Percentiles rank a stretch among this genome's conserved stretches.
Evolutionary conservation across 257 asterid species (phyloP).

Genomic region (Cruciata laevipes): DNA sequence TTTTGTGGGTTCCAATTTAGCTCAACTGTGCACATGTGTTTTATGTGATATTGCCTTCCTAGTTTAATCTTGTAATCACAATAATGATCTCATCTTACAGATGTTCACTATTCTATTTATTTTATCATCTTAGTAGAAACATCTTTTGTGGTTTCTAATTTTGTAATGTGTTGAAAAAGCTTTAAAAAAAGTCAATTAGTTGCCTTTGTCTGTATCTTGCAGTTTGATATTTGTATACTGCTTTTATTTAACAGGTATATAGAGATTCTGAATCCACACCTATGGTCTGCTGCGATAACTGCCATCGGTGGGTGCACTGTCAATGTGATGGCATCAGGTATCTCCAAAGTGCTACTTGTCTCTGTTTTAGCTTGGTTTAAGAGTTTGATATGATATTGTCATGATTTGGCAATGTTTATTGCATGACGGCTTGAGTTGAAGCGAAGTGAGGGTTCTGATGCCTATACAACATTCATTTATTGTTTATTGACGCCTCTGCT

Average conservation of each 20-base stretch:
- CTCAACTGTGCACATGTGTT: not conserved
- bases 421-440: not conserved
- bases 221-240: slow-evolving; percentile 19
- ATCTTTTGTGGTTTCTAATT: not conserved
- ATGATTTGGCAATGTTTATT: not conserved
- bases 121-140: not conserved
- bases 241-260: slow-evolving; percentile 55
- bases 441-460: not conserved
- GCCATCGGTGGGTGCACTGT: slow-evolving; percentile 98
- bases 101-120: not conserved
- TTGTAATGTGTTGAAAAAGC: not conserved
- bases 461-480: not conserved
- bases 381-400: not conserved
- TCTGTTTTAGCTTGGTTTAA: not conserved
- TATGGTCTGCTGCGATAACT: slow-evolving; percentile 97
- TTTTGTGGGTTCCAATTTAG: not conserved
- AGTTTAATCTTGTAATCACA: not conserved
- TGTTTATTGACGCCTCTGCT: not conserved
- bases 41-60: not conserved
- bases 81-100: not conserved
- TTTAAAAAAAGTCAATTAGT: too few relatives aligned
- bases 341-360: slow-evolving; percentile 11
- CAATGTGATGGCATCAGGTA: slow-evolving; percentile 97
- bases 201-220: not conserved
- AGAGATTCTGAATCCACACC: slow-evolving; percentile 99